Evolutionary conservation across 352 stramenopile species (phyloP).

Genomic region (Phytophthora aleatoria): DNA sequence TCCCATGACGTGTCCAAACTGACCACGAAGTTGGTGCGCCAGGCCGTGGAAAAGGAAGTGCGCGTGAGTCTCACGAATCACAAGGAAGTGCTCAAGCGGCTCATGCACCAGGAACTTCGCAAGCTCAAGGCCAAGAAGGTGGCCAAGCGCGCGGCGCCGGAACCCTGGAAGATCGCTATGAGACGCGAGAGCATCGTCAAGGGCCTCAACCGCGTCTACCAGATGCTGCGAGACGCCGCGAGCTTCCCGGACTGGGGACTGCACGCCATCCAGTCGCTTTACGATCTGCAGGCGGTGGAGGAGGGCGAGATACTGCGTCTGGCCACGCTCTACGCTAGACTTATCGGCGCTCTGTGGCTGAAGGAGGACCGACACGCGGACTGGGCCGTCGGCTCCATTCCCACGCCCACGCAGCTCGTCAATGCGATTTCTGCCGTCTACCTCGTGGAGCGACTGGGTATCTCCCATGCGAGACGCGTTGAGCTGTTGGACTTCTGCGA

Average conservation of each 20-base stretch:
- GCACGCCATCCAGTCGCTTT: constrained; percentile 69
- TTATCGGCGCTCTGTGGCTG: constrained; percentile 61
- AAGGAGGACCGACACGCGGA: constrained; percentile 45
- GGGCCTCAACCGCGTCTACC: constrained; percentile 50
- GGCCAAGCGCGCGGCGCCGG: constrained; percentile 54
- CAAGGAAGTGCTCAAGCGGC: constrained; percentile 88
- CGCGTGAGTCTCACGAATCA: constrained; percentile 86
- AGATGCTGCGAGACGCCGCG: constrained; percentile 30
- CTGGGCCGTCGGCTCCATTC: constrained; percentile 45
- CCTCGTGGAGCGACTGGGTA: constrained; percentile 73
- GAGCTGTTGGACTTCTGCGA: constrained; percentile 76
- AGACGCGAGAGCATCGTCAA: constrained; percentile 51
- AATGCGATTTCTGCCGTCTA: constrained; percentile 70
- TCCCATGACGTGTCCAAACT: constrained; percentile 70
- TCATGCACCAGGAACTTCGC: constrained; percentile 87
- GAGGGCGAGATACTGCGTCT: constrained; percentile 47
- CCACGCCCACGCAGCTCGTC: constrained; percentile 59
- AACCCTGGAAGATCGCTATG: constrained; percentile 65
- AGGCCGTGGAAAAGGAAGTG: constrained; percentile 87
- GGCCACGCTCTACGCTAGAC: constrained; percentile 59
- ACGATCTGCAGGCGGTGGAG: constrained; percentile 67
- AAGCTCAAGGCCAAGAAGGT: constrained; percentile 79
- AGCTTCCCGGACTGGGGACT: constrained; percentile 40
- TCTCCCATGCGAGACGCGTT: constrained; percentile 60
- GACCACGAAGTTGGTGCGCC: constrained; percentile 81